Evolutionary conservation across 306 rosid genomes (phyloP).

Genomic region (Inga laurina): DNA sequence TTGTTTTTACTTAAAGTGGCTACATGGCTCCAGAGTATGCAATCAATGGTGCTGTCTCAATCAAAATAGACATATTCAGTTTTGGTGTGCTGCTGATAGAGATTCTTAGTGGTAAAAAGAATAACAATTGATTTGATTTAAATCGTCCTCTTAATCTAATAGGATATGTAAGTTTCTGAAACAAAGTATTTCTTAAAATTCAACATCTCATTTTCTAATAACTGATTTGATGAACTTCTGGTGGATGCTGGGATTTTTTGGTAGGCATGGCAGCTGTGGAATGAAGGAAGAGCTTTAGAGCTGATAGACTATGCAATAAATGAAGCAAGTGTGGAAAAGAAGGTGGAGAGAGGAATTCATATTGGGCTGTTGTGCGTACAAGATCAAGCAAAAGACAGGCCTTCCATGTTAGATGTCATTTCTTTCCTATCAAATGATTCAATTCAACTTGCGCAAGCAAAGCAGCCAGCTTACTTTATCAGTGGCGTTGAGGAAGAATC

Average conservation of each 20-base stretch:
- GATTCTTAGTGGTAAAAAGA: slow-evolving; percentile 32
- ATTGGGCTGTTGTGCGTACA: slow-evolving; percentile 50
- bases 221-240: neutral
- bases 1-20: slow-evolving; percentile 13
- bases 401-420: slow-evolving; percentile 46
- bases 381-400: slow-evolving; percentile 43
- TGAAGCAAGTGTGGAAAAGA: neutral
- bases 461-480: slow-evolving; percentile 31
- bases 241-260: neutral
- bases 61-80: slow-evolving; percentile 46
- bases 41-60: slow-evolving; percentile 34
- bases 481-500: neutral
- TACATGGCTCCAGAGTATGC: slow-evolving; percentile 44
- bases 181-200: neutral
- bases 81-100: slow-evolving; percentile 38
- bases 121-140: neutral
- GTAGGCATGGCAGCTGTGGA: slow-evolving; percentile 50
- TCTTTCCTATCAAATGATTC: slow-evolving; percentile 37
- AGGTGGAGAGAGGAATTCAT: slow-evolving; percentile 41
- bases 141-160: slow-evolving; percentile 21
- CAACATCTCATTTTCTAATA: neutral
- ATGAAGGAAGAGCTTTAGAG: slow-evolving; percentile 26
- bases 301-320: slow-evolving; percentile 6
- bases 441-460: slow-evolving; percentile 36
- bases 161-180: slow-evolving; percentile 22